These are phyloP conservation scores for Rhodocollybia butyracea DNA, from an alignment of 768 basidiomycete species.

Conservation along the genomic window DNA sequence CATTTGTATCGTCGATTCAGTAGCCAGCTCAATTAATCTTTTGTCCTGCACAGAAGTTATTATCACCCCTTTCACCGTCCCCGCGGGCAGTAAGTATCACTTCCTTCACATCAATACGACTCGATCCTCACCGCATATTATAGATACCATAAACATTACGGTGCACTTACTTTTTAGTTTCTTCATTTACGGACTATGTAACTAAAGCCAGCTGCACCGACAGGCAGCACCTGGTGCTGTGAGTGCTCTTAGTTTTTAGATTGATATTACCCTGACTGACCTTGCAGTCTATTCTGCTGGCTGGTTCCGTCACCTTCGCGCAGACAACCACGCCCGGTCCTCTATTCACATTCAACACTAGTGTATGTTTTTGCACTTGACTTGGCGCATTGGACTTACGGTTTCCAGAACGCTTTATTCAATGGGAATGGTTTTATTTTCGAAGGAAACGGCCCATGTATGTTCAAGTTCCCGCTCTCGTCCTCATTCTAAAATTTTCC, in stretches of 20 bases:
- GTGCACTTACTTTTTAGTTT: not conserved
- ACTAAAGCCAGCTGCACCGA: no score
- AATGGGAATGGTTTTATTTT: not conserved
- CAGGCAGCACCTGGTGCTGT: not conserved
- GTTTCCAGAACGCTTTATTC: not conserved
- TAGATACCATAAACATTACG: slow-evolving; percentile 3
- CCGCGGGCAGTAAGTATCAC: slow-evolving; percentile 11
- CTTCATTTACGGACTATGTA: not conserved
- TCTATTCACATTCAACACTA: slow-evolving; percentile 2
- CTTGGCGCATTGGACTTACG: not conserved
- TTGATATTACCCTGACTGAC: not conserved
- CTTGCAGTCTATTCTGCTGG: not conserved
- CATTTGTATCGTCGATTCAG: slow-evolving; percentile 20
- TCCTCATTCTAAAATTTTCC: not conserved
- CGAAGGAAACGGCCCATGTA: not conserved
- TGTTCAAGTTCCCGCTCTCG: no score
- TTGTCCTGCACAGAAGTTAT: slow-evolving; percentile 16
- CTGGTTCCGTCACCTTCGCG: slow-evolving; percentile 3
- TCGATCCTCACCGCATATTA: not conserved
- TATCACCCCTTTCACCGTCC: slow-evolving; percentile 16
- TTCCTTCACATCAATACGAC: not conserved
- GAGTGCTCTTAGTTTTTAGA: not conserved
- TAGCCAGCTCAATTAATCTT: slow-evolving; percentile 14
- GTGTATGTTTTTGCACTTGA: not conserved
- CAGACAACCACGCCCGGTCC: slow-evolving; percentile 2